Conservation (phyloP, 208 protist species). For the Entamoeba moshkovskii region DNA sequence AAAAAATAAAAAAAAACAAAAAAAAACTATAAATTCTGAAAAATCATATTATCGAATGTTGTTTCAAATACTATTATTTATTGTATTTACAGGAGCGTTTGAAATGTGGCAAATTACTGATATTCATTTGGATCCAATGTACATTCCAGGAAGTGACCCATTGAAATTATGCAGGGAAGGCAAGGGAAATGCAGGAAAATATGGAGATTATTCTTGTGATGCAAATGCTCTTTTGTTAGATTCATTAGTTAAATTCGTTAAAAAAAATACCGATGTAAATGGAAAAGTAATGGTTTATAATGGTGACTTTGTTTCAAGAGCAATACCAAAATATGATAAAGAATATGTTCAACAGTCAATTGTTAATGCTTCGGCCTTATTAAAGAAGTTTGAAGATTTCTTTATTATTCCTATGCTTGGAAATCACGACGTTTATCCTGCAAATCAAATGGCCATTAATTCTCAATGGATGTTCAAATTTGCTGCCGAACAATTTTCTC, state of each 20-base stretch:
- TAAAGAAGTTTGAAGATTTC: neutral
- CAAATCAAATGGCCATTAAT: slow-evolving; percentile 2
- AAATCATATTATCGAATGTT: too few relatives aligned
- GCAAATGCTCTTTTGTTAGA: neutral
- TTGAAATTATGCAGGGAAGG: neutral
- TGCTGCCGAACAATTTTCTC: neutral
- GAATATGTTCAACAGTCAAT: neutral
- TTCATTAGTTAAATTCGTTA: neutral
- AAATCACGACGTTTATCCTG: neutral
- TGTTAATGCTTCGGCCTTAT: neutral
- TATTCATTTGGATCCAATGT: neutral
- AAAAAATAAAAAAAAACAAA: too few relatives aligned
- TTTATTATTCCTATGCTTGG: neutral
- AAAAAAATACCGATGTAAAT: neutral
- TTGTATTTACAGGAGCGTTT: neutral
- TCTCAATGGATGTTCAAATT: neutral
- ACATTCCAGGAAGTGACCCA: neutral
- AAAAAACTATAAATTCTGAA: too few relatives aligned
- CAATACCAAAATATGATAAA: neutral
- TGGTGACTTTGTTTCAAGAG: neutral
- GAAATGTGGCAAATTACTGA: neutral
- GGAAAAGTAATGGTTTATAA: neutral
- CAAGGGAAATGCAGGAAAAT: neutral
- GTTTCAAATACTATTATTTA: too few relatives aligned
- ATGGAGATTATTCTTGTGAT: neutral